Conservation (phyloP, 2,329 filamentous ascomycete species). For the Curvularia sp. region DNA sequence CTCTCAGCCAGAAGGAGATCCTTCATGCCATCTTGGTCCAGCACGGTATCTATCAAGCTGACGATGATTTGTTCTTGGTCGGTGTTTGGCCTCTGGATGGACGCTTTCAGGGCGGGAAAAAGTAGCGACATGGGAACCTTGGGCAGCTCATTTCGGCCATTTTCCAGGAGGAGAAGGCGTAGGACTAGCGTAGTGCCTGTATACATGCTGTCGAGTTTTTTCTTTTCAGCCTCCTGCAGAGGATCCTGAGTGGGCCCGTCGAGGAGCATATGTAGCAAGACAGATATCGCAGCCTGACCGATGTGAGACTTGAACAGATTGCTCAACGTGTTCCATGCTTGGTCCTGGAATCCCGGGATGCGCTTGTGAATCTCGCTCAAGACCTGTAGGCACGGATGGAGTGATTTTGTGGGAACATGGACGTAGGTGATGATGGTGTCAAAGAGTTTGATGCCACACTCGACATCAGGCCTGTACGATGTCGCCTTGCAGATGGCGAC, state of each 20-base stretch:
- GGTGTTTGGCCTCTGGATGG: conserved; percentile 36
- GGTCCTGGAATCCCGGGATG: conserved; percentile 65
- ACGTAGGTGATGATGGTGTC: conserved; percentile 76
- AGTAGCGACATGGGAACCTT: conserved; percentile 46
- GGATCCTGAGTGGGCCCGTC: conserved; percentile 35
- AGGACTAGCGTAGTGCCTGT: conserved; percentile 43
- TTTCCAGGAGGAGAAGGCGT: conserved; percentile 41
- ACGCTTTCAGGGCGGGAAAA: conserved; percentile 44
- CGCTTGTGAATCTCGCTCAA: conserved; percentile 75
- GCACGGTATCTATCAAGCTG: conserved; percentile 53
- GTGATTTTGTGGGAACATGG: conserved; percentile 67
- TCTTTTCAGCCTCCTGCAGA: conserved; percentile 29
- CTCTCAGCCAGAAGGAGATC: conserved; percentile 67
- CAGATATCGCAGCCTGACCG: conserved; percentile 71
- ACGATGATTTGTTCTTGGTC: conserved; percentile 57
- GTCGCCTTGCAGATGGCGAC: conserved; percentile 73
- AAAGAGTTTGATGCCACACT: conserved; percentile 70
- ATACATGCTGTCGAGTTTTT: conserved; percentile 36
- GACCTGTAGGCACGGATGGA: conserved; percentile 72
- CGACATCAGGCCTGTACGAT: conserved; percentile 68
- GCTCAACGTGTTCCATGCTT: conserved; percentile 72
- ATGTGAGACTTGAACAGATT: conserved; percentile 77
- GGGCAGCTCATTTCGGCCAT: conserved; percentile 43
- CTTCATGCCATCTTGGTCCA: conserved; percentile 60
- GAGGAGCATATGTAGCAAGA: conserved; percentile 65